A percentile compares a stretch with the other conserved stretches of the same genome.
phyloP scores from a whole-genome alignment of 192 early-diverging fungal species.

The Allomyces javanicus region DNA sequence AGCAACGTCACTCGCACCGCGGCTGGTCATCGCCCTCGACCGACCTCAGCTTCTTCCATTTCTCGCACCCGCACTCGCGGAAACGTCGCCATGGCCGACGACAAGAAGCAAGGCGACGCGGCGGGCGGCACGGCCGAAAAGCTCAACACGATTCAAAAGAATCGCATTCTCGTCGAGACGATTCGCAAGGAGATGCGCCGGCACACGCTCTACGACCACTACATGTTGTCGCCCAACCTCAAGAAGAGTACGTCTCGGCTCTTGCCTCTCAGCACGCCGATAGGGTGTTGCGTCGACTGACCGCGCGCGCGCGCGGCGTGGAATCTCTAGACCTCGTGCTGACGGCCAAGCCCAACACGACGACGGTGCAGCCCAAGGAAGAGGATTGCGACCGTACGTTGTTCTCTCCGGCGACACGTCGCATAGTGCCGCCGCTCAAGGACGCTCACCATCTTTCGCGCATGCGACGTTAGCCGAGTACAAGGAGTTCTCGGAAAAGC shows the following conservation, averaged over 20 bases:
- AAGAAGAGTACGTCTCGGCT: constrained; percentile 8
- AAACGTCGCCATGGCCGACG: too few relatives aligned
- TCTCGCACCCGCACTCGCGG: too few relatives aligned
- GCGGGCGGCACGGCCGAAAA: neutral
- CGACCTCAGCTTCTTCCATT: too few relatives aligned
- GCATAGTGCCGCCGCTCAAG: neutral
- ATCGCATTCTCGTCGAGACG: constrained; percentile 13
- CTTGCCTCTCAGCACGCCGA: too few relatives aligned
- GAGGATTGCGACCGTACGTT: neutral
- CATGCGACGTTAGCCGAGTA: neutral
- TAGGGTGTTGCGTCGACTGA: too few relatives aligned
- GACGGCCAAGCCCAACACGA: neutral
- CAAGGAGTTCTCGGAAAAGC: neutral
- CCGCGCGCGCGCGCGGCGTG: too few relatives aligned
- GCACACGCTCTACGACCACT: constrained; percentile 13
- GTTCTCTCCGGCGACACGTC: neutral
- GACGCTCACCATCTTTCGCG: neutral
- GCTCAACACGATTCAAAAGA: constrained; percentile 1
- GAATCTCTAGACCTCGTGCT: neutral
- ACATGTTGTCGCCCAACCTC: constrained; percentile 12
- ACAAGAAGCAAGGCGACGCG: neutral
- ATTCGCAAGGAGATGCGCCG: constrained; percentile 16
- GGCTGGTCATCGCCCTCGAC: too few relatives aligned
- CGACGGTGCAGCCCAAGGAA: neutral
- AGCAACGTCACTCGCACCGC: too few relatives aligned